phyloP scores from a whole-genome alignment of 805 yeast species.

The Teunomyces lycoperdinae region DNA sequence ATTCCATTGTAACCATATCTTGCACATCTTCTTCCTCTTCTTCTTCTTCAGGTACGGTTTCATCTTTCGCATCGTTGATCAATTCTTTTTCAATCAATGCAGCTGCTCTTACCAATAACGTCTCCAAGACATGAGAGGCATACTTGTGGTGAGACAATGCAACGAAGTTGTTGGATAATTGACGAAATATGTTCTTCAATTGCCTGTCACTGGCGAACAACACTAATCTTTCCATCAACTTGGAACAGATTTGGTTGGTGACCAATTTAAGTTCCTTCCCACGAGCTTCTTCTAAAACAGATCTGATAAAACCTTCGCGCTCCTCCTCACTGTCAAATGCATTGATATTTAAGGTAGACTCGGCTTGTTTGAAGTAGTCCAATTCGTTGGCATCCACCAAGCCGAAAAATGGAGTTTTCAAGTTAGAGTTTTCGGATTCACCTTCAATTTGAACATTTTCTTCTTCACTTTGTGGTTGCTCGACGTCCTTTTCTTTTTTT shows the following conservation, averaged over 20 bases:
- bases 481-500: slow-evolving; percentile 23
- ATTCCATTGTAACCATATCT: slow-evolving; percentile 58
- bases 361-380: slow-evolving; percentile 92
- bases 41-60: slow-evolving; percentile 21
- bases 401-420: slow-evolving; percentile 66
- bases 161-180: slow-evolving; percentile 72
- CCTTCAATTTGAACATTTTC: slow-evolving; percentile 5
- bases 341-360: slow-evolving; percentile 75
- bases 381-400: slow-evolving; percentile 78
- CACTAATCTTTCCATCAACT: slow-evolving; percentile 84
- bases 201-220: slow-evolving; percentile 62
- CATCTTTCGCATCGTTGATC: slow-evolving; percentile 25
- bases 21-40: slow-evolving; percentile 35
- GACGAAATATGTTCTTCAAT: slow-evolving; percentile 59
- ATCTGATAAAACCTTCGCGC: slow-evolving; percentile 62
- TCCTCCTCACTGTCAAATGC: slow-evolving; percentile 77
- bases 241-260: slow-evolving; percentile 93
- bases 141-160: slow-evolving; percentile 82
- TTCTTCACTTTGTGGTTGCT: slow-evolving; percentile 1
- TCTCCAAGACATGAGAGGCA: slow-evolving; percentile 91
- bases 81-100: slow-evolving; percentile 73
- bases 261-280: slow-evolving; percentile 91
- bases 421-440: slow-evolving; percentile 13
- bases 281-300: slow-evolving; percentile 79
- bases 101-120: slow-evolving; percentile 73